Percentiles rank a stretch among this genome's conserved stretches.
phyloP scores from a whole-genome alignment of 805 yeast genomes.

The Pichia pseudocactophila region DNA sequence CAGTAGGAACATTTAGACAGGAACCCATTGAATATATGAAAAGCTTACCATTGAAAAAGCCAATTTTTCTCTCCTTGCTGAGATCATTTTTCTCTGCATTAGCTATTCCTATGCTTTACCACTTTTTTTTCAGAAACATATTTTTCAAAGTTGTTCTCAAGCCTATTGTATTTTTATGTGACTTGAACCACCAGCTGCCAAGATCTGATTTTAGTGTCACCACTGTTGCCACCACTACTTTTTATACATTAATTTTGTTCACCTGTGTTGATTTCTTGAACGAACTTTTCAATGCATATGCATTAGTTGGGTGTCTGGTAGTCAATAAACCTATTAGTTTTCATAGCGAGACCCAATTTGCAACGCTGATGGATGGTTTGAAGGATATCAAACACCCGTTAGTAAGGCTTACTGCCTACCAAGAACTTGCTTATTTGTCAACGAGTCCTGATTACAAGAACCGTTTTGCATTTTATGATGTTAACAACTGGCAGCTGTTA shows the following conservation, averaged over 20 bases:
- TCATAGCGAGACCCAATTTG: slow-evolving; percentile 51
- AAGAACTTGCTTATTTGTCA: slow-evolving; percentile 61
- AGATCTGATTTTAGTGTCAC: slow-evolving; percentile 16
- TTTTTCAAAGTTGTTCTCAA: slow-evolving; percentile 32
- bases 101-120: slow-evolving; percentile 24
- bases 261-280: slow-evolving; percentile 48
- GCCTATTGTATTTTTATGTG: slow-evolving; percentile 26
- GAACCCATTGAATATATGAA: slow-evolving; percentile 31
- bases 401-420: slow-evolving; percentile 60
- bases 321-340: slow-evolving; percentile 53
- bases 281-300: slow-evolving; percentile 52
- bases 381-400: slow-evolving; percentile 38
- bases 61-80: slow-evolving; percentile 26
- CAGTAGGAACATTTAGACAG: slow-evolving; percentile 32
- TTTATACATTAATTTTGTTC: slow-evolving; percentile 26
- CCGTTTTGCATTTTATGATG: slow-evolving; percentile 45
- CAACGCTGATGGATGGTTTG: slow-evolving; percentile 56
- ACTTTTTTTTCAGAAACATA: slow-evolving; percentile 31
- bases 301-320: slow-evolving; percentile 64
- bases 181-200: slow-evolving; percentile 35
- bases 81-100: slow-evolving; percentile 31
- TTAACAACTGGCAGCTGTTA: slow-evolving; percentile 44
- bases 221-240: not conserved
- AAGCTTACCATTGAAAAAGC: slow-evolving; percentile 4
- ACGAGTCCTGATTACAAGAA: slow-evolving; percentile 38